These are phyloP conservation scores for Xanthoconium separans DNA, from an alignment of 1,284 basidiomycete species.

Conservation along the genomic window DNA sequence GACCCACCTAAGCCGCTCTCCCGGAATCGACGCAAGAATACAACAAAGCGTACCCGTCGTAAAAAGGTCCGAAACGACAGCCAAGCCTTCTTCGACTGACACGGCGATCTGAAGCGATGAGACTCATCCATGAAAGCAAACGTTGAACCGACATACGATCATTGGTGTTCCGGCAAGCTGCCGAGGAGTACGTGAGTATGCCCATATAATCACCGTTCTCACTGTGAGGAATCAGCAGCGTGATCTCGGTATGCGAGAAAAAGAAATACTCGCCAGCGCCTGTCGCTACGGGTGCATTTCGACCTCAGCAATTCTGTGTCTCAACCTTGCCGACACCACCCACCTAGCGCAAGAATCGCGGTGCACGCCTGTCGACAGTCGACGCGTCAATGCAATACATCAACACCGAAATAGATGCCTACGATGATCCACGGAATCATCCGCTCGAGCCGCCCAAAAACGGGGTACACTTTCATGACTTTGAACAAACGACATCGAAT, in stretches of 20 bases:
- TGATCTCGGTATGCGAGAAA: too few species aligned
- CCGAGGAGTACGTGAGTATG: not conserved
- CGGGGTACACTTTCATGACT: slow-evolving; percentile 5
- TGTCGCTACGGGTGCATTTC: not conserved
- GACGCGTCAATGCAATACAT: not conserved
- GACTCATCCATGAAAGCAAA: not conserved
- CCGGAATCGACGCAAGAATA: not conserved
- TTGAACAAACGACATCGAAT: not conserved
- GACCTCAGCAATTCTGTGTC: not conserved
- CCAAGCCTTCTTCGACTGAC: slow-evolving; percentile 1
- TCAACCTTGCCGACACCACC: not conserved
- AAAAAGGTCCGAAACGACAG: slow-evolving; percentile 3
- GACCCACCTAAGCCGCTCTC: not conserved
- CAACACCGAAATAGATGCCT: not conserved
- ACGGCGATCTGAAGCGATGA: not conserved
- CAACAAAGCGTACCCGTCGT: not conserved
- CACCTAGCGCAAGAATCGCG: slow-evolving; percentile 1
- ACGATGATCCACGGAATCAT: slow-evolving; percentile 7
- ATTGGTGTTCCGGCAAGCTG: not conserved
- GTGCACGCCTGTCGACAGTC: not conserved
- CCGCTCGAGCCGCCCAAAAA: slow-evolving; percentile 1
- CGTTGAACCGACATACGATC: not conserved
- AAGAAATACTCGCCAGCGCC: slow-evolving; percentile 2
- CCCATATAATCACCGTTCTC: not conserved
- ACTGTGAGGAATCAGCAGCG: not conserved